These are phyloP conservation scores for Colletotrichum graminicola DNA, from an alignment of 2,329 filamentous ascomycete genomes.

Conservation along the genomic window DNA sequence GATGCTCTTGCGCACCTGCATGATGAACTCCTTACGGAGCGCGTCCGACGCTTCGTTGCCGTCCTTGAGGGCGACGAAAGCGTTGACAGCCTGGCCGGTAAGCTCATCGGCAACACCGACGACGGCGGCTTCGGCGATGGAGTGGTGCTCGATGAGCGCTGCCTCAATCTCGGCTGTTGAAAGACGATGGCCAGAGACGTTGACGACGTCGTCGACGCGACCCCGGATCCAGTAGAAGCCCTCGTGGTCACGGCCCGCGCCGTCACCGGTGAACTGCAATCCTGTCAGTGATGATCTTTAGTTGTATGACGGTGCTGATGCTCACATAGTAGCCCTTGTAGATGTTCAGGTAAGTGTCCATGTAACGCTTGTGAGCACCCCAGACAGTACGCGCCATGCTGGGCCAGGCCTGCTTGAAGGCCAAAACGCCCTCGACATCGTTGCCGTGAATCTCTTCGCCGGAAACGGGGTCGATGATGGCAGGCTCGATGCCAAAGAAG, in stretches of 20 bases:
- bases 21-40: constrained; percentile 90
- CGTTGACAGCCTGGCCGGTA: constrained; percentile 96
- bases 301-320: constrained; percentile 44
- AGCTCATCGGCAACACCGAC: constrained; percentile 94
- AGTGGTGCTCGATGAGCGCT: constrained; percentile 90
- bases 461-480: constrained; percentile 95
- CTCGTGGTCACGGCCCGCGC: constrained; percentile 94
- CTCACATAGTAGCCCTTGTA: constrained; percentile 98
- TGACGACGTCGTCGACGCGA: constrained; percentile 98
- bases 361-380: constrained; percentile 97
- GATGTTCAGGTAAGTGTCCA: constrained; percentile 98
- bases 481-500: constrained; percentile 98
- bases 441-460: constrained; percentile 95
- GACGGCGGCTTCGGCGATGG: constrained; percentile 93
- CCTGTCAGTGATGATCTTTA: not conserved
- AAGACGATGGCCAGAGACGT: constrained; percentile 94
- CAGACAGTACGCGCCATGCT: constrained; percentile 99
- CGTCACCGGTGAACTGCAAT: constrained; percentile 86
- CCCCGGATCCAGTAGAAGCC: constrained; percentile 99
- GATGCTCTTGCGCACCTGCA: constrained; percentile 97
- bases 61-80: constrained; percentile 94
- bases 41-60: constrained; percentile 81
- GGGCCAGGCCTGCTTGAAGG: constrained; percentile 98
- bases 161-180: constrained; percentile 99
- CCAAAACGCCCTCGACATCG: constrained; percentile 95